Base-by-base conservation (phyloP, 2,329 filamentous ascomycete genomes). In the Apiospora saccharicola region DNA sequence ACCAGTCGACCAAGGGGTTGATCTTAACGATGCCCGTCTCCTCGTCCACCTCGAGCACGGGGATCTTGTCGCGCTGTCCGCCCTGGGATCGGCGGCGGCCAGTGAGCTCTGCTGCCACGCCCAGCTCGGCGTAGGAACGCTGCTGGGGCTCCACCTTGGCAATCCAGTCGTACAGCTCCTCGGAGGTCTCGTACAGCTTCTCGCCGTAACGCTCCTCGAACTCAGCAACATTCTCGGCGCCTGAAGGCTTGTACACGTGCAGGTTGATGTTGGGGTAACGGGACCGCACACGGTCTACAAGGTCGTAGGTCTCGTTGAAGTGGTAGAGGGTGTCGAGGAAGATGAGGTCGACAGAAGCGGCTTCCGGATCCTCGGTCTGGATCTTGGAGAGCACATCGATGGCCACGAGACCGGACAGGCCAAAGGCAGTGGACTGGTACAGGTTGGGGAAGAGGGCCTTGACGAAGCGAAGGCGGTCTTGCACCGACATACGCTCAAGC, bases 141-240 rank as follows among this genome's bases (percentile, higher is more conserved):
- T 98, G 92, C 71, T 95, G 94, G 22, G 96, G 96, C 87, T 99
- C 96, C 68, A 99, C 96, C 87, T 99, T 99, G 85, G 95, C 96
- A 75, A 96, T 88, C 88, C 94, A 98, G 88, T 99, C 96, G 84
- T 99, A 99, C 79, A 96, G 89, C 79, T 98, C 94, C 69, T 95
- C 89, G 75, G 96, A 92, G 44, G 87, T 90, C 81, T 98, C 93
- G 91, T 95, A 99, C 68, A 98, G 86, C 76, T 90, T 90, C 80
- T 92, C 87, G 79, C 96, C 96, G 80, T 98, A 94, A 79, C 90
- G 92, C 74, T 89, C 86, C 81, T 94, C 93, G 79, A 99, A 98
- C 75, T 97, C 92, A 70, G 89, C 89, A 24, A 89, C 88, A 0
- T 89, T 95, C 71, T 92, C 89, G 78, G 90, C 89, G 70, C 92